These are phyloP conservation scores for Pythium folliculosum DNA, from an alignment of 352 stramenopile species.

Conservation along the genomic window DNA sequence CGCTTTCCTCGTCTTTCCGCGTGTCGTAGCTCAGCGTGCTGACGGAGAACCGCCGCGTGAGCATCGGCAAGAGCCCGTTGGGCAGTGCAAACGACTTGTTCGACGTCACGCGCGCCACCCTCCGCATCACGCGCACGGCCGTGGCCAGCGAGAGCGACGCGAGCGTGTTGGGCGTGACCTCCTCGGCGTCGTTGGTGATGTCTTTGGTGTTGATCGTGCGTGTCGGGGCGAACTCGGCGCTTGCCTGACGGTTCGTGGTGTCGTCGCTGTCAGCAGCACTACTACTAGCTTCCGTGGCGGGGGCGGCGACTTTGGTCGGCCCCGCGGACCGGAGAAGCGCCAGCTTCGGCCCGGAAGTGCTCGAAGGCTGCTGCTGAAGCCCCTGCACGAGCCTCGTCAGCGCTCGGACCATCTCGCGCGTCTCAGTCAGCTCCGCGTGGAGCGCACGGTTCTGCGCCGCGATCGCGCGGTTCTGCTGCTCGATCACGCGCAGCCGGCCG, in stretches of 20 bases:
- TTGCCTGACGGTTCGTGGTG: background rate
- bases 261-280: conserved; percentile 41
- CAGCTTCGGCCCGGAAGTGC: no score
- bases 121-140: background rate
- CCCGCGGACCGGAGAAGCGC: background rate
- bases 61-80: background rate
- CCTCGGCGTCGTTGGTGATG: background rate
- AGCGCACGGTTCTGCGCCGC: background rate
- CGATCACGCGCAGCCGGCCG: background rate
- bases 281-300: conserved; percentile 30
- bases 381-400: background rate
- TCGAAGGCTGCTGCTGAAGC: background rate
- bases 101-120: background rate
- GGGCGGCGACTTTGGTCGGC: background rate
- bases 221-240: conserved; percentile 44
- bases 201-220: conserved; percentile 46
- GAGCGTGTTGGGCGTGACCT: background rate
- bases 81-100: background rate
- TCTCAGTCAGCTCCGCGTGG: background rate
- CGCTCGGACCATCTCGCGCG: background rate
- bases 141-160: background rate
- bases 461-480: background rate
- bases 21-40: background rate
- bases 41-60: background rate
- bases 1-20: background rate